Base-by-base conservation (phyloP, 768 basidiomycete species). In the Rhizopogon vesiculosus region DNA sequence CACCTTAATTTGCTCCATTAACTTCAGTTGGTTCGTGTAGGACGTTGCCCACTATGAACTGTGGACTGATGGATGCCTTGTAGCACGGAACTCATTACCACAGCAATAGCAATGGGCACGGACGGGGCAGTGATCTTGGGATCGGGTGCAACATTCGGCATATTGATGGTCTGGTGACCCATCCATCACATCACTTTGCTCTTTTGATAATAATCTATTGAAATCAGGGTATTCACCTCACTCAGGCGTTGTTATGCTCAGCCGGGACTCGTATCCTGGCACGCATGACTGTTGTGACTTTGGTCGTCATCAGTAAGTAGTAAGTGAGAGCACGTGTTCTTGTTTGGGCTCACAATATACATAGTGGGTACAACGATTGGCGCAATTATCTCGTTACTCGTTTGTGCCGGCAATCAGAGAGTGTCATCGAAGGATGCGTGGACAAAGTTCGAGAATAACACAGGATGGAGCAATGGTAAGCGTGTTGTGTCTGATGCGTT, bases 401-500 rank as follows among this genome's bases (percentile, higher is more conserved):
- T 57, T 52, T 62, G 59, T 16, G 60, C 67, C 16, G 58, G 56
- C 18, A 54, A 59, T 16, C 50, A 58, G 9, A 40, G 54, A 38
- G 59, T 57, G 12, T 57, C 63, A n/a, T 40, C 65, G 1, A 49
- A 38, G 39, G 61, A 59, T 9, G 65, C 61, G 1, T 61, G 62
- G 49, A 63, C 58, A 7, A 59, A 61, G 29, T 67, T 69, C 5
- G 67, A 67, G 55, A 65, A 67, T 22, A 59, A 67, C 9, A 63
- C 57, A 2, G 65, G 59, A 16, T 65, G 65, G 67, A 57, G 57
- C 2, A 55, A 61, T 25, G 58, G 65, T 59, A 39, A 15, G 59
- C 45, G 42, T 9, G 3, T 42, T 28, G 45, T 40, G 2, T 44
- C n/a, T 13, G 10, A 9, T 31, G 12, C 22, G 18, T 7, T 18